phyloP scores from a whole-genome alignment of 306 rosid genomes.

The Pachyrhizus erosus region DNA sequence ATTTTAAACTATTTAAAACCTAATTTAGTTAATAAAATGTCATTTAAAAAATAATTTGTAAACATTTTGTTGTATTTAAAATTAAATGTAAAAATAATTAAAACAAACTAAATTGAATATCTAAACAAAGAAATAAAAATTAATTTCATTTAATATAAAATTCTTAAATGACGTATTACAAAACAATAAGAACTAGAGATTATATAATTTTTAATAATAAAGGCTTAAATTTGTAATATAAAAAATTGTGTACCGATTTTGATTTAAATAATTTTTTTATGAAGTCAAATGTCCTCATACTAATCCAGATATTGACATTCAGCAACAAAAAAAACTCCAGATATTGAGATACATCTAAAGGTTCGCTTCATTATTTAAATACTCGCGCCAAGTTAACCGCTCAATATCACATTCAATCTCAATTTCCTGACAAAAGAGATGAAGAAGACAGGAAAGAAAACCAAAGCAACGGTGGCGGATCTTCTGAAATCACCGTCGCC shows the following conservation, averaged over 20 bases:
- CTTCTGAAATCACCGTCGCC: slow-evolving; percentile 71
- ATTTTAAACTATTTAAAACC: too few species aligned
- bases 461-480: slow-evolving; percentile 54
- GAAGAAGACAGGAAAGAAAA: slow-evolving; percentile 62
- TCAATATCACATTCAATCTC: background rate
- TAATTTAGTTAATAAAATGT: too few species aligned
- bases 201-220: background rate
- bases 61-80: too few species aligned
- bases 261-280: too few species aligned
- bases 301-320: too few species aligned
- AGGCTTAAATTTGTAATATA: background rate
- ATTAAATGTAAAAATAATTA: too few species aligned
- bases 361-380: background rate
- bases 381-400: slow-evolving; percentile 26
- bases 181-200: background rate
- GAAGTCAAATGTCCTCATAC: too few species aligned
- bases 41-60: too few species aligned
- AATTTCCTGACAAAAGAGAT: slow-evolving; percentile 41
- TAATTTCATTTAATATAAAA: background rate
- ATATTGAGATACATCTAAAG: too few species aligned
- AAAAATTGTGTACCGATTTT: background rate
- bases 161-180: background rate
- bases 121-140: too few species aligned
- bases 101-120: too few species aligned
- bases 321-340: too few species aligned